Percentiles rank a stretch among this genome's conserved stretches.
phyloP scores from a whole-genome alignment of 2,329 filamentous ascomycete species.

The Metarhizium anisopliae region DNA sequence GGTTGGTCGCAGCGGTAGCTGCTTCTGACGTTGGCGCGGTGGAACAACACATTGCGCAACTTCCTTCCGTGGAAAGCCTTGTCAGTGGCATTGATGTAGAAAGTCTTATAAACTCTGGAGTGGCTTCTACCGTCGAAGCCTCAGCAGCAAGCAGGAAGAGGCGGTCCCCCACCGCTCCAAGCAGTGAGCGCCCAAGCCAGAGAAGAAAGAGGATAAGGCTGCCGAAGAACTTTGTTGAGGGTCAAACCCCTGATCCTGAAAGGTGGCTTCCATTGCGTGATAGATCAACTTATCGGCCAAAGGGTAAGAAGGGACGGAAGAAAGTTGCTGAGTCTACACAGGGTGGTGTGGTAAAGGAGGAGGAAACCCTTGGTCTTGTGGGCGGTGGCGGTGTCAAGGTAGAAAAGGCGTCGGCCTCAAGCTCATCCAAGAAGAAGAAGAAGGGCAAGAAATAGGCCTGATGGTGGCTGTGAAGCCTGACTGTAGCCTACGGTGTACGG shows the following conservation, averaged over 20 bases:
- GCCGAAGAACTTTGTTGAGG: conserved; percentile 66
- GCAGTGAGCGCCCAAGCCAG: conserved; percentile 35
- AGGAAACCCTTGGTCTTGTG: conserved; percentile 55
- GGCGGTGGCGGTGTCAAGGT: conserved; percentile 58
- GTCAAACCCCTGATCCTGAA: conserved; percentile 78
- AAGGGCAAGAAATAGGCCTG: conserved; percentile 41
- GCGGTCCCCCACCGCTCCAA: conserved; percentile 25
- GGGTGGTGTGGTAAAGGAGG: conserved; percentile 71
- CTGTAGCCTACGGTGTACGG: background rate
- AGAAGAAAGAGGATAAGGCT: conserved; percentile 53
- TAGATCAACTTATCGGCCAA: conserved; percentile 78
- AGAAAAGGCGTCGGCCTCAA: conserved; percentile 42
- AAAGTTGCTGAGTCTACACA: conserved; percentile 72
- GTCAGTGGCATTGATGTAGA: conserved; percentile 51
- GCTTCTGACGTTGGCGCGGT: conserved; percentile 48
- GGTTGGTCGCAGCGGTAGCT: conserved; percentile 76
- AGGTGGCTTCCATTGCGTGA: conserved; percentile 89
- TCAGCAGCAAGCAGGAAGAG: conserved; percentile 40
- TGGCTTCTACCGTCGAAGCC: conserved; percentile 33
- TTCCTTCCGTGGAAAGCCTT: conserved; percentile 55
- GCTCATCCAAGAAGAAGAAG: conserved; percentile 40
- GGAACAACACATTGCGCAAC: conserved; percentile 41
- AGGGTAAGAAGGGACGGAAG: conserved; percentile 87
- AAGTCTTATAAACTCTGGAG: conserved; percentile 56
- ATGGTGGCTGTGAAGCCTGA: background rate